A percentile compares a stretch with the other conserved stretches of the same genome.
phyloP scores from a whole-genome alignment of 2,329 filamentous ascomycete genomes.

The Penicillium expansum region DNA sequence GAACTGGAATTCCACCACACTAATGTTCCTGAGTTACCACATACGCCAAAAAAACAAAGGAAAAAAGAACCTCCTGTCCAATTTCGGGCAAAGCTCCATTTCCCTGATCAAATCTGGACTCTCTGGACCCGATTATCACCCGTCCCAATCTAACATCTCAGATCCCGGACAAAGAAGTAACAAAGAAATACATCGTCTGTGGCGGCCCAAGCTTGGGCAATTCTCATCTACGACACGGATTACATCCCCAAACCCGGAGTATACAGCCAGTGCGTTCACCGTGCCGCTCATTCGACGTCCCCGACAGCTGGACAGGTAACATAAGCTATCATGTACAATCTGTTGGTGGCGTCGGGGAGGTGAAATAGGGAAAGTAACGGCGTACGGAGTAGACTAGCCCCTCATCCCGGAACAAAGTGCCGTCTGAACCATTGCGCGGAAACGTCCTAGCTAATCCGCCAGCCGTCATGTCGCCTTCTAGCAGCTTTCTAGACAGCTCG shows the following conservation, averaged over 20 bases:
- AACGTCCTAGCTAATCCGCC: slow-evolving; percentile 10
- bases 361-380: slow-evolving; percentile 11
- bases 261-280: not conserved
- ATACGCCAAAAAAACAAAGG: not conserved
- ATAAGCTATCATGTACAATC: slow-evolving; percentile 1
- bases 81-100: slow-evolving; percentile 2
- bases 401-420: slow-evolving; percentile 8
- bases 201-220: slow-evolving; percentile 7
- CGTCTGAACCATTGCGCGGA: slow-evolving; percentile 18
- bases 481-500: slow-evolving; percentile 6
- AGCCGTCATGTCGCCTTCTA: not conserved
- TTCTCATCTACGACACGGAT: not conserved
- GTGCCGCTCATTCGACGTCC: not conserved
- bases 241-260: slow-evolving; percentile 3
- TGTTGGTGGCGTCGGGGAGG: slow-evolving; percentile 13
- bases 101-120: not conserved
- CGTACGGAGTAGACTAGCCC: slow-evolving; percentile 5
- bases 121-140: not conserved
- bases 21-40: not conserved
- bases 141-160: slow-evolving; percentile 6
- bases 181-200: slow-evolving; percentile 8
- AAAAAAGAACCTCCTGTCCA: not conserved
- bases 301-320: slow-evolving; percentile 2
- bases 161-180: slow-evolving; percentile 2
- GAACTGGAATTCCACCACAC: slow-evolving; percentile 11